Conservation (phyloP, 768 basidiomycete genomes). For the Boletellus ananas region DNA sequence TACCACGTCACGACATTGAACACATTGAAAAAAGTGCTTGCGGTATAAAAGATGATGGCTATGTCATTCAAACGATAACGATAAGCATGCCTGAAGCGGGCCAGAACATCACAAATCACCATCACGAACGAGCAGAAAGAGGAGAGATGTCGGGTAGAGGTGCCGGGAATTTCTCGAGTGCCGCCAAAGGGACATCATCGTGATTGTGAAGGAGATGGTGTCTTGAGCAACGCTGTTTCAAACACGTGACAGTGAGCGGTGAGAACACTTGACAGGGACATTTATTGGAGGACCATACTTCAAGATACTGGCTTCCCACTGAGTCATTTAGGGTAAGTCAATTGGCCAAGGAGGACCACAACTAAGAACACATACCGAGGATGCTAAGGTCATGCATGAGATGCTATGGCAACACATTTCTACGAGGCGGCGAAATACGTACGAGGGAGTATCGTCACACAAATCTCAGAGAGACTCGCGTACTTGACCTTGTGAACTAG, state of each 20-base stretch:
- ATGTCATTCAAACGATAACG: background rate
- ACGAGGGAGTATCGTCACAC: slow-evolving; percentile 1
- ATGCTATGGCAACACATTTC: too few relatives aligned
- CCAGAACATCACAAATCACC: background rate
- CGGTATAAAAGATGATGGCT: slow-evolving; percentile 6
- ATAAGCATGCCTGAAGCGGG: background rate
- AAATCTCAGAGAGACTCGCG: background rate
- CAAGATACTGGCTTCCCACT: slow-evolving; percentile 5
- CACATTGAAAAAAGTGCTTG: background rate
- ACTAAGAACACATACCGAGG: background rate
- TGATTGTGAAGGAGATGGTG: background rate
- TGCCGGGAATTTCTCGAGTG: slow-evolving; percentile 1
- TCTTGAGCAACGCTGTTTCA: slow-evolving; percentile 11
- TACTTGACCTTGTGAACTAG: background rate
- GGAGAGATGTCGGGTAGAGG: slow-evolving; percentile 9
- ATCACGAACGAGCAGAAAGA: slow-evolving; percentile 9
- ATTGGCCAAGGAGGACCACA: background rate
- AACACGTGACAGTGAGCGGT: background rate
- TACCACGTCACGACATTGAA: slow-evolving; percentile 3
- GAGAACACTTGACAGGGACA: too few relatives aligned
- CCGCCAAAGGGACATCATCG: slow-evolving; percentile 3
- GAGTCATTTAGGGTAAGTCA: background rate
- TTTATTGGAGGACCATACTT: background rate
- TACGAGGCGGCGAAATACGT: background rate
- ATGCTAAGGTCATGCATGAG: background rate